Percentiles rank a stretch among this genome's conserved stretches.
phyloP scores from a whole-genome alignment of 2,329 filamentous ascomycete genomes.

The Trematosphaeria pertusa region DNA sequence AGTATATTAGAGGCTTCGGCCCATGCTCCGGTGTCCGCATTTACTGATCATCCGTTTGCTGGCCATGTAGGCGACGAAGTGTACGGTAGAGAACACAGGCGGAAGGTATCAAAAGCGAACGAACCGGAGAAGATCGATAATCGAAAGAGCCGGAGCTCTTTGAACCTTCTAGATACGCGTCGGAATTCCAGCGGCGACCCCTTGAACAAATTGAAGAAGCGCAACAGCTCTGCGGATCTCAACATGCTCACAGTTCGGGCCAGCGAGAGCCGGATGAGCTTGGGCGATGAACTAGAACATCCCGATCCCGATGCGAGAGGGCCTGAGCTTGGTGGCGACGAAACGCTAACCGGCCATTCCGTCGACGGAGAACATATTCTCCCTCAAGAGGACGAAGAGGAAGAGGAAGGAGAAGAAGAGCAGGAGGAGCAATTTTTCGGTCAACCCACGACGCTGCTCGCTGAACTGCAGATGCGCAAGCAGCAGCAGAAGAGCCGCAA shows the following conservation, averaged over 20 bases:
- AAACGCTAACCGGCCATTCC: conserved; percentile 22
- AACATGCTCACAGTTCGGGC: conserved; percentile 42
- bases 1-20: conserved; percentile 91
- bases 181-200: conserved; percentile 45
- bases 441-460: conserved; percentile 86
- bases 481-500: conserved; percentile 84
- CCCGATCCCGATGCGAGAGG: conserved; percentile 39
- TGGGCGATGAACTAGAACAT: conserved; percentile 42
- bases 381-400: conserved; percentile 44
- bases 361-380: conserved; percentile 15
- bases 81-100: conserved; percentile 62
- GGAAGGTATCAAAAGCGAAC: conserved; percentile 51
- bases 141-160: conserved; percentile 46
- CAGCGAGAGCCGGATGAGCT: conserved; percentile 45
- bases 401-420: conserved; percentile 54
- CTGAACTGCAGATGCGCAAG: conserved; percentile 90
- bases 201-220: conserved; percentile 51
- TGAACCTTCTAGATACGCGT: conserved; percentile 47
- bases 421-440: conserved; percentile 63
- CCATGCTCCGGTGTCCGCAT: conserved; percentile 85
- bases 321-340: conserved; percentile 26
- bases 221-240: conserved; percentile 48
- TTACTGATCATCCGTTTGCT: conserved; percentile 86
- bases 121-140: conserved; percentile 30
- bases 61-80: conserved; percentile 77